These are phyloP conservation scores for Colletotrichum australisinense DNA, from an alignment of 2,329 filamentous ascomycete species.

Conservation along the genomic window DNA sequence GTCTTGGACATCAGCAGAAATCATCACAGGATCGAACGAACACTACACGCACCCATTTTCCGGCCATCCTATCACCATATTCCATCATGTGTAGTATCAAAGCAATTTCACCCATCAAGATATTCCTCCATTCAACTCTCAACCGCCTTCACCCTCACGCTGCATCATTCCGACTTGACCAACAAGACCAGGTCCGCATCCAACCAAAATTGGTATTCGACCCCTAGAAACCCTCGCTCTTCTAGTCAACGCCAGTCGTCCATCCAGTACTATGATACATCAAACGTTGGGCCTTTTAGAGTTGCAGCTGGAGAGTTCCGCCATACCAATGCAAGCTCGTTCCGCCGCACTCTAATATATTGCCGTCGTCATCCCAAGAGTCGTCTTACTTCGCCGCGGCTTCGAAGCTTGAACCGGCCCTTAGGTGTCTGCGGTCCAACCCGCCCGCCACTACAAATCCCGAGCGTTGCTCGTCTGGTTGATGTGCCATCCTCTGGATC, in stretches of 20 bases:
- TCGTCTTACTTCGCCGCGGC: conserved; percentile 7
- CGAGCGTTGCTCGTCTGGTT: conserved; percentile 3
- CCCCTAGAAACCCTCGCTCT: not conserved
- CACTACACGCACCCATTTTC: not conserved
- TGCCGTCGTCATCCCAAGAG: not conserved
- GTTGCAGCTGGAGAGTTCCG: not conserved
- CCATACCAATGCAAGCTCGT: not conserved
- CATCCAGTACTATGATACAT: not conserved
- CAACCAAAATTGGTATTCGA: not conserved
- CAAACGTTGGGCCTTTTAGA: not conserved
- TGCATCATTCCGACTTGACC: not conserved
- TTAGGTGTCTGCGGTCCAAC: not conserved
- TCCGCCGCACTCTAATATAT: not conserved
- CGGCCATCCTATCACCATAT: conserved; percentile 1
- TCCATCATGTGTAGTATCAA: not conserved
- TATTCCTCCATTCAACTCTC: not conserved
- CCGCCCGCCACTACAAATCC: conserved; percentile 9
- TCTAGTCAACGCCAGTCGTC: not conserved
- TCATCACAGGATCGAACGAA: not conserved
- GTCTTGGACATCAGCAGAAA: not conserved
- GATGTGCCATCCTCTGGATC: conserved; percentile 6
- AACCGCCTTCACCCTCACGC: not conserved
- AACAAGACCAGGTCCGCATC: not conserved
- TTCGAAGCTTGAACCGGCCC: not conserved
- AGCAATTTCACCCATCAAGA: not conserved